These are phyloP conservation scores for Ceratocystis variospora DNA, from an alignment of 2,329 filamentous ascomycete genomes.

Conservation along the genomic window DNA sequence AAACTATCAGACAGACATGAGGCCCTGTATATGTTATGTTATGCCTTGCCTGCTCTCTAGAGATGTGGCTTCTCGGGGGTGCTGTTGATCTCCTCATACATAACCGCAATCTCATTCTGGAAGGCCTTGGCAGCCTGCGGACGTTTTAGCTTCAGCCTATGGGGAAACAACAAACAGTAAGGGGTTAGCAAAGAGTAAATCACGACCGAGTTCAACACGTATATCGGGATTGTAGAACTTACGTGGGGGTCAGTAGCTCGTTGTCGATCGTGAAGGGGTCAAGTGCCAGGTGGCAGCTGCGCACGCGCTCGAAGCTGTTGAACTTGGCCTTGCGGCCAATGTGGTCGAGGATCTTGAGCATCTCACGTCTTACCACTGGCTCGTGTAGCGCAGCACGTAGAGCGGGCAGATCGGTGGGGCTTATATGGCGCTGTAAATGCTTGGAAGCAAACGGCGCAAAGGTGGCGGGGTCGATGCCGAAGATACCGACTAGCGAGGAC, in stretches of 20 bases:
- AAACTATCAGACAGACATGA: neutral
- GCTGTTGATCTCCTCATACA: conserved; percentile 41
- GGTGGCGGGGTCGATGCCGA: conserved; percentile 70
- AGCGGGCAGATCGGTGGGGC: conserved; percentile 48
- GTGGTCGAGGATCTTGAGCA: conserved; percentile 63
- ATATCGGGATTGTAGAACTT: conserved; percentile 31
- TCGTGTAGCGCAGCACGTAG: conserved; percentile 55
- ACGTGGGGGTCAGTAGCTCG: conserved; percentile 77
- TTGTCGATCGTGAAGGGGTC: conserved; percentile 94
- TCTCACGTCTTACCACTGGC: conserved; percentile 56
- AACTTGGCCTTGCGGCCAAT: conserved; percentile 77
- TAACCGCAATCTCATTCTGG: conserved; percentile 38
- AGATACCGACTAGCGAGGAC: conserved; percentile 69
- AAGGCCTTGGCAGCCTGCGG: conserved; percentile 42
- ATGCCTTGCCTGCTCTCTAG: neutral
- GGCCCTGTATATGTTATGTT: too few species aligned
- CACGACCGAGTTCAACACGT: neutral
- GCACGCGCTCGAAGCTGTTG: conserved; percentile 77
- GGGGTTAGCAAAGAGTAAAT: neutral
- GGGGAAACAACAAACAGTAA: neutral
- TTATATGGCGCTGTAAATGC: conserved; percentile 54
- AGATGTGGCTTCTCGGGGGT: conserved; percentile 12
- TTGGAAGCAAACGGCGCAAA: conserved; percentile 73
- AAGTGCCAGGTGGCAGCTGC: conserved; percentile 57
- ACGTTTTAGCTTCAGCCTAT: conserved; percentile 46